Conservation (phyloP, 2,329 filamentous ascomycete genomes). For the Fusarium nelsonii region DNA sequence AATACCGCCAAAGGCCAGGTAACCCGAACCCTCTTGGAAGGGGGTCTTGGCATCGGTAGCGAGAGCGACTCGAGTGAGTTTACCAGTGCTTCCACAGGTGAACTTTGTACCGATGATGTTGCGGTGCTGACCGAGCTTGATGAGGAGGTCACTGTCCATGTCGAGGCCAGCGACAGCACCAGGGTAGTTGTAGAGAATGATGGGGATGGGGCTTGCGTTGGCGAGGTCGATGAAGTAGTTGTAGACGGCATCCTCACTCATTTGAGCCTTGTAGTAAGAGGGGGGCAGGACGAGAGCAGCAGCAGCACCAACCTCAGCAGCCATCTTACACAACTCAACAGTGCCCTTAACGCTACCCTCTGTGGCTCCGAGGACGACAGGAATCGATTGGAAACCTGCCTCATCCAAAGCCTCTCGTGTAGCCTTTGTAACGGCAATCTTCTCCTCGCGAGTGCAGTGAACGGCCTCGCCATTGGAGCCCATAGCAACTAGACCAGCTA, state of each 20-base stretch:
- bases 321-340: conserved; percentile 78
- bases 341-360: conserved; percentile 86
- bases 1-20: conserved; percentile 89
- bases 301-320: conserved; percentile 77
- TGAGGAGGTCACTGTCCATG: conserved; percentile 89
- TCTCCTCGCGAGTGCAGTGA: conserved; percentile 84
- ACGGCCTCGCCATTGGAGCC: conserved; percentile 92
- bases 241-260: conserved; percentile 79
- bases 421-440: conserved; percentile 78
- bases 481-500: conserved; percentile 87
- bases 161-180: conserved; percentile 88
- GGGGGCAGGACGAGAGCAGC: conserved; percentile 84
- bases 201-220: conserved; percentile 78
- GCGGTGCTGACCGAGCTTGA: conserved; percentile 80
- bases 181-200: conserved; percentile 92
- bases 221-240: conserved; percentile 82
- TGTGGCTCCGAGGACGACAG: conserved; percentile 84
- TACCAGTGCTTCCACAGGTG: conserved; percentile 91
- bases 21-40: conserved; percentile 69
- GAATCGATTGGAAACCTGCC: conserved; percentile 80
- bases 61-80: conserved; percentile 83
- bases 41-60: conserved; percentile 79
- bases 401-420: conserved; percentile 86
- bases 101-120: conserved; percentile 93
- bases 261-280: conserved; percentile 83